Evolutionary conservation across 2,329 filamentous ascomycete genomes (phyloP), one percentile per base, ranked within the genome.

Genomic region (Colletotrichum caudatum): DNA sequence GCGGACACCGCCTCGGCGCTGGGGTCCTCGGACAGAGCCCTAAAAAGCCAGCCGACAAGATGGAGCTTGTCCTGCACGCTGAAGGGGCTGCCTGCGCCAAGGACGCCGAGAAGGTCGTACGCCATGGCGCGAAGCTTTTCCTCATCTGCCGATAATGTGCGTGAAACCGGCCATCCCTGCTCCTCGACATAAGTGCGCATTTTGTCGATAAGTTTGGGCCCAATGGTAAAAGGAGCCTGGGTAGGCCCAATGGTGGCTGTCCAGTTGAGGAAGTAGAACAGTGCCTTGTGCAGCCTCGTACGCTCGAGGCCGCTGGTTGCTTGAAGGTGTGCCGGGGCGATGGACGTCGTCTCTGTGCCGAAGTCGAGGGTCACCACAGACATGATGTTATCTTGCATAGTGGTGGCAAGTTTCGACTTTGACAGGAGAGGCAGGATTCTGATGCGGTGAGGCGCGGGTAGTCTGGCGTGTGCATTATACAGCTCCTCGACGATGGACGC

Each of bases 201-300:
- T 57, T 90, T 88, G 11, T 87, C 81, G 23, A 97, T 89, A 3
- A 97, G 86, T 53, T 88, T 87, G 2, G 88, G 85, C 0, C 92
- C 93, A 75, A 97, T 90, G 11, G 85, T 81, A 65, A 96, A 89
- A 62, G 90, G 86, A 1, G 87, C 82, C 39, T 81, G 81, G 0
- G 81, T 80, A 0, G 90, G 87, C 9, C 92, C 93, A 76, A 94
- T 90, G 41, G 92, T 90, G 12, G 95, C 93, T 14, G 96, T 90
- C 89, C 95, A 98, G 63, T 94, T 93, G 67, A 97, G 89, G 76
- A 95, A 97, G 50, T 92, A 89, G 76, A 98, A 96, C 5, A 97
- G 87, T 0, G 95, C 93, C 57, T 90, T 91, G 74, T 94, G 90
- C 12, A 98, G 87, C 79, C 96, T 97, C 1, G 90, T 88, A 2